Conservation (phyloP, 2,329 filamentous ascomycete genomes). For the Colletotrichum sansevieriae region DNA sequence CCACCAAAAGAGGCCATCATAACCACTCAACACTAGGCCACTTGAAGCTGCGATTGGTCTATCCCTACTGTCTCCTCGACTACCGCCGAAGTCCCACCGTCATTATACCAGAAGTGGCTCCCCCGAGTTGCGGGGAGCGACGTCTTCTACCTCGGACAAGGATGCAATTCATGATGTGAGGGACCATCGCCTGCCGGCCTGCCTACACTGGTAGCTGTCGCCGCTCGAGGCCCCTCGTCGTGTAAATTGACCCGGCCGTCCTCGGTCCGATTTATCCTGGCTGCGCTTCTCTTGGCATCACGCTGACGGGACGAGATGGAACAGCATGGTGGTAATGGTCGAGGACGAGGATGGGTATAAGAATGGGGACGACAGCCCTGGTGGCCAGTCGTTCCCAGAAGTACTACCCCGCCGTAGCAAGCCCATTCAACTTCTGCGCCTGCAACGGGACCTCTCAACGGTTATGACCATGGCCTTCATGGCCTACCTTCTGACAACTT, state of each 20-base stretch:
- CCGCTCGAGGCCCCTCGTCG: slow-evolving; percentile 11
- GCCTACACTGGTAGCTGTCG: not conserved
- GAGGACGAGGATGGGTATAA: slow-evolving; percentile 28
- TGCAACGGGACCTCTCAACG: slow-evolving; percentile 16
- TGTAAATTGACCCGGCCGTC: slow-evolving; percentile 7
- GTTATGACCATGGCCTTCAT: slow-evolving; percentile 28
- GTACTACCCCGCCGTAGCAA: not conserved
- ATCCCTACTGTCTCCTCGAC: not conserved
- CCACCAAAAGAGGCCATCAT: slow-evolving; percentile 32
- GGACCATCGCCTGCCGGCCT: slow-evolving; percentile 4
- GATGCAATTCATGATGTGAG: slow-evolving; percentile 10
- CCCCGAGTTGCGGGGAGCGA: slow-evolving; percentile 1
- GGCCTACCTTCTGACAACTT: slow-evolving; percentile 20
- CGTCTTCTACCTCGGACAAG: slow-evolving; percentile 4
- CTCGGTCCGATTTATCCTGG: slow-evolving; percentile 32
- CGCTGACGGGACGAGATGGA: slow-evolving; percentile 6
- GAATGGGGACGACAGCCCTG: slow-evolving; percentile 14
- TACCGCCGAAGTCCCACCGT: slow-evolving; percentile 30
- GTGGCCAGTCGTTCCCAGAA: not conserved
- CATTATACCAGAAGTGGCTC: not conserved
- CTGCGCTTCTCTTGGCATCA: slow-evolving; percentile 26
- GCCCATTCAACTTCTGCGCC: not conserved
- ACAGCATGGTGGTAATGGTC: not conserved
- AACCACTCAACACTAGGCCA: slow-evolving; percentile 18
- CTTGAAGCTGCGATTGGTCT: slow-evolving; percentile 14